These are phyloP conservation scores for Wickerhamiella shivajii DNA, from an alignment of 805 yeast genomes.

Conservation along the genomic window DNA sequence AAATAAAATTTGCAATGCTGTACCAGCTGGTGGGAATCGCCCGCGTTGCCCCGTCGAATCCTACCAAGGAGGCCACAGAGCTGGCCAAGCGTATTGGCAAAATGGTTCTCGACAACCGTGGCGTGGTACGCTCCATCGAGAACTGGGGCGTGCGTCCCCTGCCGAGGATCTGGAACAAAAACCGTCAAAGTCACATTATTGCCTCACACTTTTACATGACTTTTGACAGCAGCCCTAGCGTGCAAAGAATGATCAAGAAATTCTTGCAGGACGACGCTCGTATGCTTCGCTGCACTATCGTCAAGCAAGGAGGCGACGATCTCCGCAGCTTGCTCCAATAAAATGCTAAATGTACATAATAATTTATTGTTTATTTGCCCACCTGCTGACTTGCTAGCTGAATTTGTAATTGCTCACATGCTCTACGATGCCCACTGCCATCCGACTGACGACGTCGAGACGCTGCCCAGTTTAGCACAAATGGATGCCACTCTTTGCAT, in stretches of 20 bases:
- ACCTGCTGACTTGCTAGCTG: too few relatives aligned
- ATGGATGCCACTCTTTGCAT: slow-evolving; percentile 18
- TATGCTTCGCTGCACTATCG: slow-evolving; percentile 62
- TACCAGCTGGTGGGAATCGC: slow-evolving; percentile 86
- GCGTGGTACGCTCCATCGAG: slow-evolving; percentile 74
- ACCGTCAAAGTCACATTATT: slow-evolving; percentile 79
- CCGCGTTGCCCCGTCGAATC: slow-evolving; percentile 37
- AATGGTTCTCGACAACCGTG: slow-evolving; percentile 74
- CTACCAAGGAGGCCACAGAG: slow-evolving; percentile 50
- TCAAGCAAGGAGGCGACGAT: slow-evolving; percentile 30
- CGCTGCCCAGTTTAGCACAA: slow-evolving; percentile 12
- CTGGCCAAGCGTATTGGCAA: slow-evolving; percentile 60
- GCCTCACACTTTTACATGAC: slow-evolving; percentile 79
- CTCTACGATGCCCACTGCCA: slow-evolving; percentile 29
- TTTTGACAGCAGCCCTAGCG: slow-evolving; percentile 76
- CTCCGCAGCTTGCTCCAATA: slow-evolving; percentile 15
- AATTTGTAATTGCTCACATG: slow-evolving; percentile 12
- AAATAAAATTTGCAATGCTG: slow-evolving; percentile 55
- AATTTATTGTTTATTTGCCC: too few relatives aligned
- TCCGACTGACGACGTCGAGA: slow-evolving; percentile 24
- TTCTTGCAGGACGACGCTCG: slow-evolving; percentile 80
- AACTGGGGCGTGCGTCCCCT: slow-evolving; percentile 66
- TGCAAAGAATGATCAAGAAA: slow-evolving; percentile 71
- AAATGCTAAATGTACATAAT: too few relatives aligned
- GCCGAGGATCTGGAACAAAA: slow-evolving; percentile 69